Percentiles rank a stretch among this genome's conserved stretches.
These are phyloP conservation scores for Magnusiomyces paraingens DNA, from an alignment of 1,139 yeast species.

Conservation along the genomic window DNA sequence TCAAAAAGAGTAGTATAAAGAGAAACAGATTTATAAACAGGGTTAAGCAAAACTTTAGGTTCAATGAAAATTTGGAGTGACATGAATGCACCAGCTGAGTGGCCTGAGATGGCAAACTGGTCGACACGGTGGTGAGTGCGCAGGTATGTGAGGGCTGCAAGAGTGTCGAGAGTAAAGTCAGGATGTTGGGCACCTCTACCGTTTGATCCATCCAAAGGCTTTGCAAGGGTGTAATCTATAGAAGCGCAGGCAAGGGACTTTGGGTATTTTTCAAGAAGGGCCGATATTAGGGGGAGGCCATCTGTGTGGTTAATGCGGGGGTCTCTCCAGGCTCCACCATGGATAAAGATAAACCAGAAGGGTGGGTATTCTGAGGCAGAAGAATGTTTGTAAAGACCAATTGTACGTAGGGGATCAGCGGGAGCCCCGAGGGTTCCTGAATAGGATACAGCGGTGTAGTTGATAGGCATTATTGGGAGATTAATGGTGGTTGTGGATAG, in stretches of 20 bases:
- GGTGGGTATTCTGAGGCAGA: neutral
- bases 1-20: neutral
- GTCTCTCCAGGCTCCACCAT: constrained; percentile 92
- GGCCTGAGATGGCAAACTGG: constrained; percentile 50
- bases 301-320: constrained; percentile 54
- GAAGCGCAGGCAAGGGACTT: constrained; percentile 32
- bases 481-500: too few relatives aligned
- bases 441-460: neutral
- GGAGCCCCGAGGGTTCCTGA: neutral
- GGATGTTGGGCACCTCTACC: constrained; percentile 51
- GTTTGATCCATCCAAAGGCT: constrained; percentile 1
- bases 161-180: constrained; percentile 51
- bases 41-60: neutral
- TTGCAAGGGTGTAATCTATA: constrained; percentile 60
- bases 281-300: constrained; percentile 38
- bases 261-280: constrained; percentile 17
- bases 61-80: constrained; percentile 46
- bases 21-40: neutral
- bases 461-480: neutral
- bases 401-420: neutral
- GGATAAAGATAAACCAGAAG: constrained; percentile 48
- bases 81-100: constrained; percentile 78
- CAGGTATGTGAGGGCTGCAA: constrained; percentile 39
- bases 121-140: constrained; percentile 27
- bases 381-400: neutral